phyloP scores from a whole-genome alignment of 2,329 filamentous ascomycete species.

The Cladophialophora bantiana region DNA sequence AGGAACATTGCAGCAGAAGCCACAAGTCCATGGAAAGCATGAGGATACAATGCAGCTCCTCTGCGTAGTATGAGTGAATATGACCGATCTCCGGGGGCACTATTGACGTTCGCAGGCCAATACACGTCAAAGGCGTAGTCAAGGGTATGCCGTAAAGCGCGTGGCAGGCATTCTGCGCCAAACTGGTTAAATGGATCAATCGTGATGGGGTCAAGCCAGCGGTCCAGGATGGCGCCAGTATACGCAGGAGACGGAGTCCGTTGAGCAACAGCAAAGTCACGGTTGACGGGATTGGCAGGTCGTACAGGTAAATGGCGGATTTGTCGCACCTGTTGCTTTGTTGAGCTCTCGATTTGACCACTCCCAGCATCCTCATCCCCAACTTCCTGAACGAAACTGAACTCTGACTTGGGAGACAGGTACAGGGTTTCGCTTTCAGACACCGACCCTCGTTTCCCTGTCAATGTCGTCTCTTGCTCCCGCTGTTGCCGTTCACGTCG shows the following conservation, averaged over 20 bases:
- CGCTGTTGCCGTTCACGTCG: neutral
- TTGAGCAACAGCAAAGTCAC: neutral
- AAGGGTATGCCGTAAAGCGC: neutral
- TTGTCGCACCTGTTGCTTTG: neutral
- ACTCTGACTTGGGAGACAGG: neutral
- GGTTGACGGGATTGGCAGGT: neutral
- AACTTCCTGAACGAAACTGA: neutral
- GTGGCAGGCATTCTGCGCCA: neutral
- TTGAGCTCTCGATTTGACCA: neutral
- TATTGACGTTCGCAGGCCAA: neutral
- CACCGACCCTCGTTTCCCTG: neutral
- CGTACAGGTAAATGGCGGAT: neutral
- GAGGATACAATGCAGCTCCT: neutral
- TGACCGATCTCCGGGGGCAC: neutral
- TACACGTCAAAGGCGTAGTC: slow-evolving; percentile 1
- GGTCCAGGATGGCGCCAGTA: neutral
- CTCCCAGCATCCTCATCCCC: neutral
- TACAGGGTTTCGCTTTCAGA: neutral
- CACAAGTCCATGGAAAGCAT: neutral
- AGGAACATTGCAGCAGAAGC: neutral
- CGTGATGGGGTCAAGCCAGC: neutral
- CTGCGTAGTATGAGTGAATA: neutral
- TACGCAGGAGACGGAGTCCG: neutral
- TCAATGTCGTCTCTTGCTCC: neutral
- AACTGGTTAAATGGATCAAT: neutral